Evolutionary conservation across 2,329 filamentous ascomycete genomes (phyloP).

Genomic region (Neoscytalidium dimidiatum): DNA sequence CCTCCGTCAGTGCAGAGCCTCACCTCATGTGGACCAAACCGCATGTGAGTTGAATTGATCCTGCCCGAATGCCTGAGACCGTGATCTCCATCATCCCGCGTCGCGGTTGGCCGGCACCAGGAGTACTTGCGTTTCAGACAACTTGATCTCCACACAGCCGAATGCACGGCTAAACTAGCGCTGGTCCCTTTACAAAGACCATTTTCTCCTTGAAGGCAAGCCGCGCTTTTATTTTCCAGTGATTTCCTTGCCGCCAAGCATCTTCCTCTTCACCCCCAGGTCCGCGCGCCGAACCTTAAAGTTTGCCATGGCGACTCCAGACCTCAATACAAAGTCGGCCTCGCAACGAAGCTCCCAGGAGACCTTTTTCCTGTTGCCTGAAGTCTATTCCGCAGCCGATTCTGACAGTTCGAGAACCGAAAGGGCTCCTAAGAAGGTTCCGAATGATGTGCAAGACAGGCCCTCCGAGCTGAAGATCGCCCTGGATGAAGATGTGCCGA

Average conservation of each 20-base stretch:
- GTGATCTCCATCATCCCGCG: background rate
- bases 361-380: background rate
- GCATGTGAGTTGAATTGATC: background rate
- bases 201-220: background rate
- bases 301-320: background rate
- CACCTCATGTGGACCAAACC: background rate
- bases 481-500: background rate
- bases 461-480: background rate
- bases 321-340: background rate
- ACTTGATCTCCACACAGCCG: background rate
- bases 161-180: background rate
- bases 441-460: background rate
- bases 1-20: background rate
- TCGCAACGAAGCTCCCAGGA: background rate
- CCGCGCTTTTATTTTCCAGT: background rate
- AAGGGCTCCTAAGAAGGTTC: background rate
- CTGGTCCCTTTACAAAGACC: background rate
- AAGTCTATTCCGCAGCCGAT: background rate
- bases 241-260: background rate
- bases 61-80: background rate
- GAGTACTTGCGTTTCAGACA: background rate
- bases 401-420: background rate
- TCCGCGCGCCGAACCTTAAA: background rate
- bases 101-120: background rate
- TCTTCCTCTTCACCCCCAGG: background rate